These are phyloP conservation scores for Ceratobasidium sp. DNA, from an alignment of 1,284 basidiomycete genomes.

Conservation along the genomic window DNA sequence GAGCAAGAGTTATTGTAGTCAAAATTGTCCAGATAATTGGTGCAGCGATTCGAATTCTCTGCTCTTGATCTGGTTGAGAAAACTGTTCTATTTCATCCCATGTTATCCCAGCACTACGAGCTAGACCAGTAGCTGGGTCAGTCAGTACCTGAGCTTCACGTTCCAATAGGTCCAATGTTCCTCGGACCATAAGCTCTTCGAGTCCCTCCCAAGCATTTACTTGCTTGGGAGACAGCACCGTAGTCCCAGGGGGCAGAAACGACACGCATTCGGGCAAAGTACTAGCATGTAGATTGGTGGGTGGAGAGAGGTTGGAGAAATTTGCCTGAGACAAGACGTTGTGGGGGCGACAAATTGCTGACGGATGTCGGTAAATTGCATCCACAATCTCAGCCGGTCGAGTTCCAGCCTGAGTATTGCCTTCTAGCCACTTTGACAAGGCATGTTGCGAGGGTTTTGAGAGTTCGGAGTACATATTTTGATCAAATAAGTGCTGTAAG, in stretches of 20 bases:
- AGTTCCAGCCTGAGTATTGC: background rate
- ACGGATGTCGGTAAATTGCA: background rate
- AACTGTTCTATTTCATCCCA: background rate
- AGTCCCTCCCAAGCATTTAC: conserved; percentile 17
- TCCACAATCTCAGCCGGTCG: conserved; percentile 19
- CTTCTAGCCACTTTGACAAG: background rate
- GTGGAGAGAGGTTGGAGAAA: background rate
- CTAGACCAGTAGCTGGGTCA: background rate
- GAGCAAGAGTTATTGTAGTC: no score
- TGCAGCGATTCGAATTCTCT: no score
- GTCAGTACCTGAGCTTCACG: background rate
- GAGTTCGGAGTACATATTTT: background rate
- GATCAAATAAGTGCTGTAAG: background rate
- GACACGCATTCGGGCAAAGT: background rate
- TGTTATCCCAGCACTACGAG: background rate
- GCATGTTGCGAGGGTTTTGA: background rate
- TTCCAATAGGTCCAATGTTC: background rate
- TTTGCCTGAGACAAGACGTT: background rate
- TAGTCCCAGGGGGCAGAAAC: background rate
- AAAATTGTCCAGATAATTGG: no score
- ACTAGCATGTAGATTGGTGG: background rate
- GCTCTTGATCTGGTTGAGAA: no score
- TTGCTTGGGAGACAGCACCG: background rate
- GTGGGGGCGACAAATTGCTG: background rate
- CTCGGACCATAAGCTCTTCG: conserved; percentile 6